Base-by-base conservation (phyloP, 192 early-diverging fungal species). In the Chytriomyces hyalinus region DNA sequence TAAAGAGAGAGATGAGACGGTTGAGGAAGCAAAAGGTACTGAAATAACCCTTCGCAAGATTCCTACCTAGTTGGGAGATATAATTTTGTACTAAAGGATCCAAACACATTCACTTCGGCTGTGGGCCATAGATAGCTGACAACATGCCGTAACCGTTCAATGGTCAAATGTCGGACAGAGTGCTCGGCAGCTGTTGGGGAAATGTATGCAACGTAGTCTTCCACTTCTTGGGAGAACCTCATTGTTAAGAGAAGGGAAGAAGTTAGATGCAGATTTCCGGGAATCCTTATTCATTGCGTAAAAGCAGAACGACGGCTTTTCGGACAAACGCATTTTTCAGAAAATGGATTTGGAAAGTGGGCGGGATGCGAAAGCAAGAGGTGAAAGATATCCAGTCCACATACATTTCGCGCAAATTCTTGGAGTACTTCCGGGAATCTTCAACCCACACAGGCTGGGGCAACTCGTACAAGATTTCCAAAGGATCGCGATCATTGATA, bases 11-110 rank as follows among this genome's bases (percentile, higher is more conserved):
- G n/a, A 44, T n/a, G 10, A 65, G 3, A 51, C 53, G n/a, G 4
- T 67, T 61, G 17, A 67, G 28, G 53, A 61, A 67, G 3, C 1
- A 0, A 3, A 70, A 60, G 26, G 63, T 26, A 70, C 51, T 20
- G 26, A 67, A 3, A 17, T 4, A 70, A 15, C 1, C 4, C 36
- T 67, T 44, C 15, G 36, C 22, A 75, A 81, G 2, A 6, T 13
- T 3, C 48, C 8, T 76, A 86, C 82, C 85, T 85, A 10, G 94
- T 88, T 2, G 96, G 96, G 26, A 98, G 83, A 79, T 94, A 98
- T 6, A 97, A 77, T 45, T 84, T 84, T 0, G 97, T 96, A n/a
- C 88, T 87, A 77, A 94, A 98, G 75, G 92, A 94, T 9, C 97
- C 97, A 90, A 96, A 98, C 22, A 91, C 90, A 0, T 85, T 66